Evolutionary conservation across 169 alveolate genomes (phyloP), one percentile per base, ranked within the genome.

Genomic region (Perkinsus marinus): DNA sequence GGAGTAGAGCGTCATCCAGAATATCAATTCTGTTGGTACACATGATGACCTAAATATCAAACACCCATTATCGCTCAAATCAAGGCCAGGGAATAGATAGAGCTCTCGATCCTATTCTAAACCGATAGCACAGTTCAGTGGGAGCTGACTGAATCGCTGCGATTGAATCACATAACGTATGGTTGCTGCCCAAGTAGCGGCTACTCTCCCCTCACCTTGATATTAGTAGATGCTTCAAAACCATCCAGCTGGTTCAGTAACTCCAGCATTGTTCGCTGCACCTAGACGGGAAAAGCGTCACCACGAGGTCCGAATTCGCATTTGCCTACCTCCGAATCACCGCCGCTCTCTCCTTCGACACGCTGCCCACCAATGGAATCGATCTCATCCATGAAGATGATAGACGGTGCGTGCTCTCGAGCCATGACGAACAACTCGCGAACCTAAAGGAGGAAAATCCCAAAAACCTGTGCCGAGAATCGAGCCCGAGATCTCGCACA

Each of bases 221-320:
- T 99, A 93, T 99, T 99, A 26, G 99, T 97, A 92, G 98, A 97
- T n/a, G 99, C 96, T 96, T 99, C 99, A 95, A 99, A 99, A 36
- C 99, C 99, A 95, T 99, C 99, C 90, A 98, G 96, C 95, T 99
- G 99, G 94, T 98, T 99, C 92, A 99, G 94, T 69, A 99, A 96
- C 96, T 99, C 99, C 95, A 99, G 98, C 99, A 99, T 99, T 43
- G 99, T 99, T 93, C 99, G 97, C 95, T 99, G 99, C 90, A 99
- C 98, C 95, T 99, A 99, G 34, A 57, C 36, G 22, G 22, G 37
- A 30, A 13, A 0, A 26, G 26, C 97, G 94, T 13, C 22, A 5
- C 22, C 36, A 30, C 79, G 79, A 57, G 22, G 26, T 0, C 37
- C 34, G 79, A 98, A 95, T 93, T 99, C 99, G 90, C 99, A n/a